Base-by-base conservation (phyloP, 2,329 filamentous ascomycete species). In the Xylaria arbuscula region DNA sequence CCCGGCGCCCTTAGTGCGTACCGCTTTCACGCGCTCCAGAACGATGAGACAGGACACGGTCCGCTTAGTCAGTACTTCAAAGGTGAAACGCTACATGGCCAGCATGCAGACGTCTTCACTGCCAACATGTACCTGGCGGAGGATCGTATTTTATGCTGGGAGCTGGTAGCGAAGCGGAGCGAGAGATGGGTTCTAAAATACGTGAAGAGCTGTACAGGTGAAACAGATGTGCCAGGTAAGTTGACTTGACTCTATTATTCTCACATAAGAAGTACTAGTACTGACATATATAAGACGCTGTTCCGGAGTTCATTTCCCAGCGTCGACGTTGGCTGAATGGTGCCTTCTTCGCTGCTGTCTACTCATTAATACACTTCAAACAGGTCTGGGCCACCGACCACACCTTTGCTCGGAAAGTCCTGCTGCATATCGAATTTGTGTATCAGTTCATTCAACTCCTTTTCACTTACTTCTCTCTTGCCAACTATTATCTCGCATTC, bases 111-210 rank as follows among this genome's bases (percentile, higher is more conserved):
- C 78, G 95, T 98, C 72, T 99, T 99, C 82, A 97, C 95, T 2
- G 95, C 96, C 73, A 99, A 99, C 81, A 99, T 99, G 96, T 99
- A 98, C 78, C 88, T 99, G 67, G 96, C 96, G 64, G 96, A 99
- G 79, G 96, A 99, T 87, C 93, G 96, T 85, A 99, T 99, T 78
- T 83, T 97, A 22, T 97, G 93, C 79, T 97, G 92, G 92, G 96
- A 99, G 85, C 82, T 99, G 72, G 96, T 99, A 0, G 96, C 96
- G 0, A 99, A 99, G 83, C 88, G 94, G 66, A 93, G 90, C 72
- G 96, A 98, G 80, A 89, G 93, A 83, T 99, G 96, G 96, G 94
- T 99, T 71, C 83, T 99, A 81, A 98, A 98, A 81, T 99, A 98
- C 76, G 97, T 99, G 72, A 97, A 97, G 84, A 92, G 91, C 73